phyloP scores from a whole-genome alignment of 352 stramenopile genomes.

The Thalassiosira mediterranea region DNA sequence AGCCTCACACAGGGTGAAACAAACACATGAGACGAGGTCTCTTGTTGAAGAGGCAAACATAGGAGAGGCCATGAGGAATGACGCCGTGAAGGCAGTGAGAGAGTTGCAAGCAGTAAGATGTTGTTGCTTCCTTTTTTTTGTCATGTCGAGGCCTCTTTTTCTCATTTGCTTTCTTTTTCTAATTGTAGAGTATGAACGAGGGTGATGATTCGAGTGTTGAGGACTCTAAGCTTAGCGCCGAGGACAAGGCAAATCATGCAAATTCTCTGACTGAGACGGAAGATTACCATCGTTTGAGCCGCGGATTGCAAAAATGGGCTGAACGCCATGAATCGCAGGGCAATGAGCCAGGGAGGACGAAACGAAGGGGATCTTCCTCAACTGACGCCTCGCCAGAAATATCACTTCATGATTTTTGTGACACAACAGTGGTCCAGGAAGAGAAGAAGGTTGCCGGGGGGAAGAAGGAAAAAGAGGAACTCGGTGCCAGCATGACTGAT shows the following conservation, averaged over 20 bases:
- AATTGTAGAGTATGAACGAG: constrained; percentile 1
- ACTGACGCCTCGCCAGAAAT: constrained; percentile 37
- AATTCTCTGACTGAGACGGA: constrained; percentile 49
- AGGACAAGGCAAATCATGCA: no score
- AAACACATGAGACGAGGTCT: constrained; percentile 35
- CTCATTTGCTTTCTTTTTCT: not conserved
- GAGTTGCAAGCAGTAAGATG: constrained; percentile 52
- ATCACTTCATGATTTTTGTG: constrained; percentile 39
- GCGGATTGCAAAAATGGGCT: constrained; percentile 64
- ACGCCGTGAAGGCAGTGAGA: constrained; percentile 54
- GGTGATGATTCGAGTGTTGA: no score
- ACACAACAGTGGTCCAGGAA: constrained; percentile 24
- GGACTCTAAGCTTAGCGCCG: no score
- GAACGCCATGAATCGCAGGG: constrained; percentile 37
- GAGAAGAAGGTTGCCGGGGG: constrained; percentile 18
- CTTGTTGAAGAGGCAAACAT: constrained; percentile 7
- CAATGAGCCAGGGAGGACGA: not conserved
- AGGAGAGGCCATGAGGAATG: constrained; percentile 47
- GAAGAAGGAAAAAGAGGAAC: constrained; percentile 25
- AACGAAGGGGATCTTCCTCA: constrained; percentile 20
- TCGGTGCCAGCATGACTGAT: constrained; percentile 18
- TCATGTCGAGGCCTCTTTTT: not conserved
- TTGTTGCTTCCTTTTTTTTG: constrained; percentile 10
- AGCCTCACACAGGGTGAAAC: constrained; percentile 20
- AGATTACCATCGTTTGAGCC: constrained; percentile 66